Conservation (phyloP, 2,329 filamentous ascomycete genomes). For the Fusarium sp. region DNA sequence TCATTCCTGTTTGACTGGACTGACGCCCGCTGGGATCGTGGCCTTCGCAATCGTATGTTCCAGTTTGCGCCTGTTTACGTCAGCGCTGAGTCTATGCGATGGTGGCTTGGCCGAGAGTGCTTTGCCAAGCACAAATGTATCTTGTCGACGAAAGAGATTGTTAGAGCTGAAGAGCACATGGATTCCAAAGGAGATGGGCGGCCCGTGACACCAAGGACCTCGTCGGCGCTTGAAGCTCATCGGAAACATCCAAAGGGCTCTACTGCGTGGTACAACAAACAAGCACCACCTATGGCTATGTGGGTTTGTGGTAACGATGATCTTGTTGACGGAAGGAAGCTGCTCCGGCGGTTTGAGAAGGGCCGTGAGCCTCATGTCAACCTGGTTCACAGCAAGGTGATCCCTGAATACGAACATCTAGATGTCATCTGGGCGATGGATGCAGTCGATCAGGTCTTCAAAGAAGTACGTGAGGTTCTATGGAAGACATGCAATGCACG, state of each 20-base stretch:
- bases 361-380: constrained; percentile 83
- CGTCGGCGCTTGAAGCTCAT: constrained; percentile 46
- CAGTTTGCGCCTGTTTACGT: constrained; percentile 94
- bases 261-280: constrained; percentile 83
- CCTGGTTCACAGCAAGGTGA: constrained; percentile 82
- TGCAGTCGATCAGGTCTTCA: constrained; percentile 81
- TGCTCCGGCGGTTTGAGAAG: constrained; percentile 77
- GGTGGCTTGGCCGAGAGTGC: constrained; percentile 92
- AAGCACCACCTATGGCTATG: constrained; percentile 83
- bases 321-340: constrained; percentile 81
- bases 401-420: constrained; percentile 90
- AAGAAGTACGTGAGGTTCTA: constrained; percentile 80
- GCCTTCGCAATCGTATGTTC: constrained; percentile 82
- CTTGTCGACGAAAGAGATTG: constrained; percentile 78
- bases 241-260: constrained; percentile 56
- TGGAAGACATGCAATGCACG: constrained; percentile 77
- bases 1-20: constrained; percentile 90
- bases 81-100: constrained; percentile 88
- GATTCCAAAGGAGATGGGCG: constrained; percentile 55
- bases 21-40: constrained; percentile 85
- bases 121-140: constrained; percentile 86
- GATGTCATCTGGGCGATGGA: constrained; percentile 97
- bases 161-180: constrained; percentile 67
- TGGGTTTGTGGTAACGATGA: constrained; percentile 88
- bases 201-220: constrained; percentile 34